Evolutionary conservation across 2,329 filamentous ascomycete genomes (phyloP).

Genomic region (Didymella exigua): DNA sequence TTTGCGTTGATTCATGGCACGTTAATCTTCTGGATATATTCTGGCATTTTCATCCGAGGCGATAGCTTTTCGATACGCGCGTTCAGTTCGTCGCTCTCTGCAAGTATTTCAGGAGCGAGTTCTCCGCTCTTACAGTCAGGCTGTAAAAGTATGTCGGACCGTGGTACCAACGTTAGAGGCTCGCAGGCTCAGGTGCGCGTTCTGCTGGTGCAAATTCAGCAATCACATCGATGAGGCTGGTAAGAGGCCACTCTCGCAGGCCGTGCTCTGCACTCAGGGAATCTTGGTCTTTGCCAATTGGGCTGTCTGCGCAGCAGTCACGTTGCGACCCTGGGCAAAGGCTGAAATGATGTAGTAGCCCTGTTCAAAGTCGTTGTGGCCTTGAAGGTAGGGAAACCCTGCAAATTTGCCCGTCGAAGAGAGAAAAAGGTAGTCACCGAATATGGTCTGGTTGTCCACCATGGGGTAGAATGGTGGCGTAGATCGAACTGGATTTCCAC

Average conservation of each 20-base stretch:
- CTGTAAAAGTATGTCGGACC: slow-evolving; percentile 27
- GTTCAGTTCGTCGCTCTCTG: slow-evolving; percentile 18
- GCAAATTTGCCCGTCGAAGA: slow-evolving; percentile 19
- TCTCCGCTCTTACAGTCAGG: slow-evolving; percentile 9
- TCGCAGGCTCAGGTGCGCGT: slow-evolving; percentile 21
- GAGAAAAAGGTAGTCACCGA: slow-evolving; percentile 27
- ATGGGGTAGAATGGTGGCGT: slow-evolving; percentile 25
- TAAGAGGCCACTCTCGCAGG: slow-evolving; percentile 24
- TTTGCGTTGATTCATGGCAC: slow-evolving; percentile 24
- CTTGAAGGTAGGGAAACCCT: slow-evolving; percentile 23
- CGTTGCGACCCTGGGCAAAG: slow-evolving; percentile 24
- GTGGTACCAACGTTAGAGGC: slow-evolving; percentile 28
- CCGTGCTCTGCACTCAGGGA: slow-evolving; percentile 22
- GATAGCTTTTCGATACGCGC: slow-evolving; percentile 19
- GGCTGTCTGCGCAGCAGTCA: slow-evolving; percentile 19
- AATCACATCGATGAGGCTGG: slow-evolving; percentile 15
- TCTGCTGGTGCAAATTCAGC: slow-evolving; percentile 18
- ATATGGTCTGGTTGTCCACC: slow-evolving; percentile 27
- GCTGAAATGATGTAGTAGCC: slow-evolving; percentile 30
- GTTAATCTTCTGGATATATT: slow-evolving; percentile 26
- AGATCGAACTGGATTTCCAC: slow-evolving; percentile 24
- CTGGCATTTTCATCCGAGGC: slow-evolving; percentile 21
- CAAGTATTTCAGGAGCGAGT: slow-evolving; percentile 11
- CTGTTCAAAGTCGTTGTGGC: slow-evolving; percentile 28
- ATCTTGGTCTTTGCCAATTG: slow-evolving; percentile 25